Evolutionary conservation across 148 eudicot species (phyloP).

Genomic region (Cornus suecica): DNA sequence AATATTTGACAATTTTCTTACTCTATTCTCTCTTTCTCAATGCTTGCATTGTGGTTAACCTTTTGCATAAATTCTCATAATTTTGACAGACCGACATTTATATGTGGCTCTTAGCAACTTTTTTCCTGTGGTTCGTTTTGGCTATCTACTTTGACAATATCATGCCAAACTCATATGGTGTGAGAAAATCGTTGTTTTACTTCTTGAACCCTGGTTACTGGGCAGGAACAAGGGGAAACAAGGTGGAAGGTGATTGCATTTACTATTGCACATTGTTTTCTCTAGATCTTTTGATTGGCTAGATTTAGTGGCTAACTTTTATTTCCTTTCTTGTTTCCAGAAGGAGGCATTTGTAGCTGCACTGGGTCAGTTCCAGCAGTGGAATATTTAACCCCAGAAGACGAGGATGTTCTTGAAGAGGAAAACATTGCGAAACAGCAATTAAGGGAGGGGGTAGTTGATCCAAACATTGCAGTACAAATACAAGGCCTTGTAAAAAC

Average conservation of each 20-base stretch:
- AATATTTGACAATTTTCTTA: neutral
- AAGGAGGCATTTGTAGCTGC: constrained; percentile 85
- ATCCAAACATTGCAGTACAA: constrained; percentile 76
- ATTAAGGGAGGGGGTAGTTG: constrained; percentile 40
- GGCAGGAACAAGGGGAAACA: constrained; percentile 78
- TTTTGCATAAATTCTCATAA: neutral
- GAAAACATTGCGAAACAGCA: constrained; percentile 74
- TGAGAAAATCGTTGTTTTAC: constrained; percentile 69
- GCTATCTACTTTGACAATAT: constrained; percentile 94
- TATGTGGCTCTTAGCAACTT: constrained; percentile 53
- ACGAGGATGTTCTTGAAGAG: constrained; percentile 82
- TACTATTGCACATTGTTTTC: constrained; percentile 2
- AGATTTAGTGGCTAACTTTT: neutral
- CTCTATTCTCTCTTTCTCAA: neutral
- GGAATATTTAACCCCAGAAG: constrained; percentile 56
- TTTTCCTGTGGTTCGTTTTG: constrained; percentile 57
- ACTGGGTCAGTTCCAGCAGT: constrained; percentile 40
- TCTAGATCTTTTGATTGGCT: constrained; percentile 8
- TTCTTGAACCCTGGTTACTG: constrained; percentile 79
- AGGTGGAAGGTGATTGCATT: constrained; percentile 49
- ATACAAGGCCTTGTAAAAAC: constrained; percentile 81
- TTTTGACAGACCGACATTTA: constrained; percentile 62
- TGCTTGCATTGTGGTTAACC: neutral
- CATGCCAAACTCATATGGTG: constrained; percentile 75
- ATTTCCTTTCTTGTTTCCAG: constrained; percentile 17